These are phyloP conservation scores for Lipomyces sp. DNA, from an alignment of 805 yeast species.

Conservation along the genomic window DNA sequence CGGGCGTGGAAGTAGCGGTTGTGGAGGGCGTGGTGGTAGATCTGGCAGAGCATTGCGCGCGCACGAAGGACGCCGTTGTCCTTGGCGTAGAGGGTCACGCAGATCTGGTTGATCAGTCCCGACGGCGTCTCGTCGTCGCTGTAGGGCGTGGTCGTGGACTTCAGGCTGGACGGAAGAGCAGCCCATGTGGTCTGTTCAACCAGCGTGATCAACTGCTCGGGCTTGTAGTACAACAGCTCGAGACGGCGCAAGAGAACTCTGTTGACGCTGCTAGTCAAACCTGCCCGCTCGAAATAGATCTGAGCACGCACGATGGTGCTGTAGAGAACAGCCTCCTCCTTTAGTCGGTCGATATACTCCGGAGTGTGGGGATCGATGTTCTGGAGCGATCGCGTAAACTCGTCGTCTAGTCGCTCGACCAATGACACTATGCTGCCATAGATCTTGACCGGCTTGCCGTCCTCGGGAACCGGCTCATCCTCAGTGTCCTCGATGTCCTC, in stretches of 20 bases:
- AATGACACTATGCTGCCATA: slow-evolving; percentile 82
- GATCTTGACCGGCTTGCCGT: slow-evolving; percentile 55
- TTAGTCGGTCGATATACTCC: slow-evolving; percentile 85
- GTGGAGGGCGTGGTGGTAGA: slow-evolving; percentile 88
- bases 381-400: slow-evolving; percentile 81
- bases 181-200: slow-evolving; percentile 78
- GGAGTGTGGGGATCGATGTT: slow-evolving; percentile 91
- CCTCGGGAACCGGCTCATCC: slow-evolving; percentile 38
- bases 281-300: slow-evolving; percentile 68
- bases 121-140: slow-evolving; percentile 46
- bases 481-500: slow-evolving; percentile 67
- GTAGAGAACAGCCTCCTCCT: slow-evolving; percentile 79
- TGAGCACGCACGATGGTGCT: slow-evolving; percentile 78
- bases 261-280: slow-evolving; percentile 44
- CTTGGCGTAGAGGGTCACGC: slow-evolving; percentile 64
- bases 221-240: slow-evolving; percentile 92
- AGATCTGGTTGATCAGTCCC: slow-evolving; percentile 59
- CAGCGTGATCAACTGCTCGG: slow-evolving; percentile 63
- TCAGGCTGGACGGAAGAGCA: slow-evolving; percentile 41
- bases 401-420: slow-evolving; percentile 93
- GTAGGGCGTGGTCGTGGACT: slow-evolving; percentile 39
- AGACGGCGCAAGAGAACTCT: slow-evolving; percentile 79
- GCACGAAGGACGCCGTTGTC: slow-evolving; percentile 67
- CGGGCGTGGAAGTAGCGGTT: slow-evolving; percentile 80
- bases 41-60: slow-evolving; percentile 77